Conservation (phyloP, 768 basidiomycete genomes). For the Dioszegia crocea region DNA sequence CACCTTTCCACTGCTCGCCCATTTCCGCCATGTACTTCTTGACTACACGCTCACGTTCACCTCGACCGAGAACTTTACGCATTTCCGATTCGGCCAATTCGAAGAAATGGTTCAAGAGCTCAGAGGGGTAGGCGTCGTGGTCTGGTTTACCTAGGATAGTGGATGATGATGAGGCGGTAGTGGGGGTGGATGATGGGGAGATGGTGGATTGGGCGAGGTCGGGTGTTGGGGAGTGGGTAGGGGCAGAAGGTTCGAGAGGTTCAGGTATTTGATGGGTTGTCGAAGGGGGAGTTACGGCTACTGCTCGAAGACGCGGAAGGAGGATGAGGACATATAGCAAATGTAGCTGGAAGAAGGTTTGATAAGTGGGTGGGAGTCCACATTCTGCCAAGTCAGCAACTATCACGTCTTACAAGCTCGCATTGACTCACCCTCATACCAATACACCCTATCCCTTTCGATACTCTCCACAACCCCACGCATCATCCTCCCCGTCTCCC, state of each 20-base stretch:
- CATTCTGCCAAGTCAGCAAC: slow-evolving; percentile 58
- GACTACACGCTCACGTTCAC: slow-evolving; percentile 70
- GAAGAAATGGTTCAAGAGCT: slow-evolving; percentile 90
- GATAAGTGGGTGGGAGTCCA: slow-evolving; percentile 82
- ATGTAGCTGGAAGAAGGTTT: slow-evolving; percentile 92
- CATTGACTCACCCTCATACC: slow-evolving; percentile 52
- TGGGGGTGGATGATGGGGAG: too few relatives aligned
- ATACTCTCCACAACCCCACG: slow-evolving; percentile 51
- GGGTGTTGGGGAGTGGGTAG: slow-evolving; percentile 7
- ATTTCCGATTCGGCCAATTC: slow-evolving; percentile 87
- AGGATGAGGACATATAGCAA: slow-evolving; percentile 91
- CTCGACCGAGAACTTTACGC: slow-evolving; percentile 64
- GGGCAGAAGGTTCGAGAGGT: slow-evolving; percentile 20
- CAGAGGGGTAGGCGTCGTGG: slow-evolving; percentile 61
- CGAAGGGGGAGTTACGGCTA: slow-evolving; percentile 52
- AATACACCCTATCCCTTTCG: slow-evolving; percentile 51
- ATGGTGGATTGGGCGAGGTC: slow-evolving; percentile 4
- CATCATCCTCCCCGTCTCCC: slow-evolving; percentile 52
- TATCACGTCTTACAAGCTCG: not conserved
- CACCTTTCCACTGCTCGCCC: slow-evolving; percentile 84
- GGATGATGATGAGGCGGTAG: not conserved
- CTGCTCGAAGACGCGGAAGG: slow-evolving; percentile 76
- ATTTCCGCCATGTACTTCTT: slow-evolving; percentile 77
- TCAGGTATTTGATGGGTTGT: slow-evolving; percentile 26
- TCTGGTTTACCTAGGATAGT: slow-evolving; percentile 19